These are phyloP conservation scores for Dionaea muscipula DNA, from an alignment of 179 eudicot species.

Conservation along the genomic window DNA sequence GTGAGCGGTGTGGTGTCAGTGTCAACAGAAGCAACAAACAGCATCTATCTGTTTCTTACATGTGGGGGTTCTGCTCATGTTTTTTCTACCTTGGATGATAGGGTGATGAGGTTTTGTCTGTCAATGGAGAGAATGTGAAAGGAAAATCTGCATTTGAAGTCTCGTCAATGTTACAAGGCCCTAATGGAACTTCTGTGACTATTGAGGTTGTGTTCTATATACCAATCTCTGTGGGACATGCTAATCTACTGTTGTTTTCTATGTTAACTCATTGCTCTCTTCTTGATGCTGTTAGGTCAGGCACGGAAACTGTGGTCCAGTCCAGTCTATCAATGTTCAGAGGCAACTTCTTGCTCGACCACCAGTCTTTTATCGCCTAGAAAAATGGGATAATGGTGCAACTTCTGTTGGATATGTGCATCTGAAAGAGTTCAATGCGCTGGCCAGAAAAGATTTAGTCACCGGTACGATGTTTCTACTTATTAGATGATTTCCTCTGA, in stretches of 20 bases:
- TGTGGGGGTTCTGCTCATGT: neutral
- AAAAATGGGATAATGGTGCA: conserved; percentile 47
- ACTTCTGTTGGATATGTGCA: conserved; percentile 76
- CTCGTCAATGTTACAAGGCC: conserved; percentile 82
- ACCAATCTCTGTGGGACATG: neutral
- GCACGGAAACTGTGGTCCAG: conserved; percentile 85
- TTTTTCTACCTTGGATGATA: conserved; percentile 15
- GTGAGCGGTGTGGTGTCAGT: too few relatives aligned
- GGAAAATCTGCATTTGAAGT: conserved; percentile 89
- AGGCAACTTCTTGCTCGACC: conserved; percentile 70
- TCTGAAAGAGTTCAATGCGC: conserved; percentile 88
- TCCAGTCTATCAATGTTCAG: conserved; percentile 56
- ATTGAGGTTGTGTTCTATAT: conserved; percentile 41
- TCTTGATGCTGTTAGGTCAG: conserved; percentile 42
- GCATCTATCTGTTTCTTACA: too few relatives aligned
- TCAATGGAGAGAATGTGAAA: conserved; percentile 69
- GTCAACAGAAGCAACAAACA: too few relatives aligned
- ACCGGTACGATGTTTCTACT: conserved; percentile 35
- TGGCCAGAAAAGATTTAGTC: conserved; percentile 82
- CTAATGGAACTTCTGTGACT: conserved; percentile 73
- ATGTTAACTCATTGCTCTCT: conserved; percentile 1
- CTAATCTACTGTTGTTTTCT: neutral
- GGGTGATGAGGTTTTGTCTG: conserved; percentile 85
- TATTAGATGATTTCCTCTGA: neutral
- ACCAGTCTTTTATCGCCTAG: conserved; percentile 76